Evolutionary conservation across 305 asterid genomes (phyloP), one percentile per base, ranked within the genome.

Genomic region (Fraxinus sp.): DNA sequence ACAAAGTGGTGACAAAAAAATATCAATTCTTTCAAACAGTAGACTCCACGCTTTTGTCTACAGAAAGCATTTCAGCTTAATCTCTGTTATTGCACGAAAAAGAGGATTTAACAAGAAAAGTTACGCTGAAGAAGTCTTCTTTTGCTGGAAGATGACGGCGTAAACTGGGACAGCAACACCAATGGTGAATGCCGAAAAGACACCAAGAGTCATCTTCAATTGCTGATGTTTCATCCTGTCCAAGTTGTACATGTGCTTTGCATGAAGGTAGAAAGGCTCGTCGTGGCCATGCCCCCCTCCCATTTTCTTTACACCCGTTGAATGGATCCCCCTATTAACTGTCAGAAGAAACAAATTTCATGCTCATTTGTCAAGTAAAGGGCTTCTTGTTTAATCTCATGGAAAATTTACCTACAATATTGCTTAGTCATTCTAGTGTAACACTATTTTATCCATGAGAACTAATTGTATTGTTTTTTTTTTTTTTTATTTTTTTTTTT

Each of bases 171-270:
- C 93, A 32, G 62, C 87, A 70, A 89, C 91, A 79, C 98, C 98
- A 73, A 93, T 90, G 91, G 93, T 90, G 86, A 92, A 88, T 32
- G 97, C 98, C 79, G 98, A 33, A n/a, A 92, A 59, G 62, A 95
- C 97, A 20, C 87, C 93, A 30, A 91, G 90, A 35, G 87, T 75
- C 91, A 95, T 85, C 74, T 85, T 92, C 75, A 90, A 81, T 35
- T 81, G 86, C 92, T 90, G 97, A 83, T 85, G 30, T 76, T 82
- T 91, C 97, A 91, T 93, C 89, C 88, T 87, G 86, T 94, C 97
- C 91, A 93, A 83, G 90, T 95, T 95, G 92, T 93, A 92, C 98
- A 95, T 93, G 90, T 92, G 97, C 88, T 93, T 93, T 2, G 98
- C 95, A 6, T 94, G 97, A 84, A 94, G 89, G 89, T 93, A 93